These are phyloP conservation scores for Salpingoeca rosetta DNA, from an alignment of 78 protist genomes.

Conservation along the genomic window DNA sequence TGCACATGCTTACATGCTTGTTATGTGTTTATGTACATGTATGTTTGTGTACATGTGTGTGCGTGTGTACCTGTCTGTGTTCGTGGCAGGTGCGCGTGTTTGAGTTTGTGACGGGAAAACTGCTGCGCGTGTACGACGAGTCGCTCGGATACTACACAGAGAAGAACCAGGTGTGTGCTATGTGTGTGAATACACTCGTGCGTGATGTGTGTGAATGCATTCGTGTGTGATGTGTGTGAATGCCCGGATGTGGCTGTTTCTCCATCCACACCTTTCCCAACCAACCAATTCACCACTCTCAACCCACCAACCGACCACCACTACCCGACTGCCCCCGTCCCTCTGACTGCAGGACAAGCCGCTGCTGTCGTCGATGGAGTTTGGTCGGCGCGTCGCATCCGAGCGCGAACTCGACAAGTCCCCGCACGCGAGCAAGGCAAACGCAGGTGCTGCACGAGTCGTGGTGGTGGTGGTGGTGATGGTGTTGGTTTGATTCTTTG, in stretches of 20 bases:
- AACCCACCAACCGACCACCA: no score
- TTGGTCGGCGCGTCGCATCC: slow-evolving; percentile 79
- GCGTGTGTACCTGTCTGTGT: no score
- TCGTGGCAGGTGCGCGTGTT: slow-evolving; percentile 61
- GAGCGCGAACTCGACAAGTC: slow-evolving; percentile 49
- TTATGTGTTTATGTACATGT: no score
- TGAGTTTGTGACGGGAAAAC: slow-evolving; percentile 49
- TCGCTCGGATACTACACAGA: slow-evolving; percentile 8
- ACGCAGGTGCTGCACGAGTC: no score
- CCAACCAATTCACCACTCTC: no score
- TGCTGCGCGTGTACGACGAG: slow-evolving; percentile 67
- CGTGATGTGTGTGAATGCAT: neutral
- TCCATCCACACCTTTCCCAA: neutral
- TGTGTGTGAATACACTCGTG: no score
- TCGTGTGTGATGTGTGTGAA: neutral
- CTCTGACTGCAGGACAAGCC: neutral
- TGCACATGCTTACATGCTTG: no score
- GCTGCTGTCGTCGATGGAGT: slow-evolving; percentile 69
- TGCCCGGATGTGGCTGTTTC: neutral
- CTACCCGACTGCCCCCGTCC: no score
- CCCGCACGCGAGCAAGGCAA: neutral
- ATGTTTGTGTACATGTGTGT: no score
- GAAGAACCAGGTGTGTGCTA: slow-evolving; percentile 29
- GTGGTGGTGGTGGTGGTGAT: no score
- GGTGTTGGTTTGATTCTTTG: no score